A percentile compares a stretch with the other conserved stretches of the same genome.
phyloP scores from a whole-genome alignment of 345 rosid species.

The Fremontodendron californicum region DNA sequence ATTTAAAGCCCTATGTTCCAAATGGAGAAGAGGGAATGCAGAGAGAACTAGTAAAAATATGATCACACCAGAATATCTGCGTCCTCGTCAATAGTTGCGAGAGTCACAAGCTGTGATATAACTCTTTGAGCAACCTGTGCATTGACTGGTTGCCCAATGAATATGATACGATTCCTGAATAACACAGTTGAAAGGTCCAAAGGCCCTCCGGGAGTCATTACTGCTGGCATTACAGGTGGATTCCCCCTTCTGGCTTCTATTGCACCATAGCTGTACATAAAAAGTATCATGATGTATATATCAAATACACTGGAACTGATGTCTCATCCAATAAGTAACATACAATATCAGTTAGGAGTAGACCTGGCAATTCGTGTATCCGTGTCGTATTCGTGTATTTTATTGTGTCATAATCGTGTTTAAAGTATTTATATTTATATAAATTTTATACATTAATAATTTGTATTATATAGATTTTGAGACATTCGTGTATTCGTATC shows the following conservation, averaged over 20 bases:
- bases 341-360: not conserved
- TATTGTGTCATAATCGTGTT: too few species aligned
- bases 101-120: constrained; percentile 89
- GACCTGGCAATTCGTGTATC: too few species aligned
- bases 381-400: too few species aligned
- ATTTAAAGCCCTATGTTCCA: not conserved
- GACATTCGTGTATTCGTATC: too few species aligned
- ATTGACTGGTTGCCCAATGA: constrained; percentile 77
- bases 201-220: constrained; percentile 87
- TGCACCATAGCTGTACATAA: not conserved
- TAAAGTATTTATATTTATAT: too few species aligned
- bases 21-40: not conserved
- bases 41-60: constrained; percentile 1
- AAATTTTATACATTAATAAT: too few species aligned
- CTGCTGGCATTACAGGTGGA: constrained; percentile 87
- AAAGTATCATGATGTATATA: not conserved
- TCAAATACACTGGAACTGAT: not conserved
- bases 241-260: constrained; percentile 60
- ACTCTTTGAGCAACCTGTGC: constrained; percentile 86
- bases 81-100: constrained; percentile 77
- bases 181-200: constrained; percentile 82
- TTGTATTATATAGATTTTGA: too few species aligned
- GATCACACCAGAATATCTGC: constrained; percentile 77
- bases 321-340: not conserved
- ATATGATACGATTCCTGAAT: constrained; percentile 80